Percentiles rank a stretch among this genome's conserved stretches.
Conservation (phyloP, 148 eudicot species). For the Suaeda aralocaspica region DNA sequence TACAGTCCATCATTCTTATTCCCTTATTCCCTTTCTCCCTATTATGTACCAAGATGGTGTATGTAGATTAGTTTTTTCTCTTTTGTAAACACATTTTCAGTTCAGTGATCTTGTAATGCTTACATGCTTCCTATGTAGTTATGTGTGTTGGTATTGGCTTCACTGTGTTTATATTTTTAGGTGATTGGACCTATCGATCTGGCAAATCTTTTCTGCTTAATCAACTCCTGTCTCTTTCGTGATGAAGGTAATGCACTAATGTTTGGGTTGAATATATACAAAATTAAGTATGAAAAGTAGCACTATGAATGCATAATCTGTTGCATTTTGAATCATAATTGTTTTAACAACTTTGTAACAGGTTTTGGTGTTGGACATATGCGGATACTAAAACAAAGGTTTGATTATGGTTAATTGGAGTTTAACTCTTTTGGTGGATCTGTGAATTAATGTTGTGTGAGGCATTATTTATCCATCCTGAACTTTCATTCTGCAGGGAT, state of each 20-base stretch:
- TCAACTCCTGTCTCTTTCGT: constrained; percentile 95
- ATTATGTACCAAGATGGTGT: background rate
- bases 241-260: constrained; percentile 62
- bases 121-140: background rate
- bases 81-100: background rate
- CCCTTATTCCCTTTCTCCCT: background rate
- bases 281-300: background rate
- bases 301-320: background rate
- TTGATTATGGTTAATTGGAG: too few relatives aligned
- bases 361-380: constrained; percentile 99
- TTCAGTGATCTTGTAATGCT: background rate
- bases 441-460: background rate
- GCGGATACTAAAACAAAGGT: constrained; percentile 99
- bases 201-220: constrained; percentile 96
- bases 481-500: constrained; percentile 45
- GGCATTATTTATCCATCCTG: background rate
- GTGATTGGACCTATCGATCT: constrained; percentile 99
- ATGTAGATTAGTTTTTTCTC: background rate
- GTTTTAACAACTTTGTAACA: constrained; percentile 27
- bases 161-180: constrained; percentile 33
- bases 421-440: too few relatives aligned
- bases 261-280: background rate
- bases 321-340: background rate
- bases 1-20: background rate
- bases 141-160: background rate